Evolutionary conservation across 208 protist genomes (phyloP).

Genomic region (Trypanosoma theileri): DNA sequence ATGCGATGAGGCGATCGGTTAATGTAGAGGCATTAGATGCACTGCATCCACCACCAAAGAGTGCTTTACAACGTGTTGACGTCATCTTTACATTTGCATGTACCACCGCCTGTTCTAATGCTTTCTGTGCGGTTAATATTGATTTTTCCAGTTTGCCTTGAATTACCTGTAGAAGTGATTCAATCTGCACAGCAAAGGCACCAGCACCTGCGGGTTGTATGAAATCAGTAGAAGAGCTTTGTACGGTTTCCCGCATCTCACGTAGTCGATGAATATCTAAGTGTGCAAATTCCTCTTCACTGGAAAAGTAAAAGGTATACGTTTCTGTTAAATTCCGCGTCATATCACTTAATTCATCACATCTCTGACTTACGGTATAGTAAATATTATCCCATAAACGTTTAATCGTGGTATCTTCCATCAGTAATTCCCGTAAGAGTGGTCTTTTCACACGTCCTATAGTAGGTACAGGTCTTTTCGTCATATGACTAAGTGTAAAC

Average conservation of each 20-base stretch:
- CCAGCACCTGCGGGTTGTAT: slow-evolving; percentile 9
- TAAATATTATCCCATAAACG: slow-evolving; percentile 20
- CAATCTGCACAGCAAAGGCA: slow-evolving; percentile 13
- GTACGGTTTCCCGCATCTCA: not conserved
- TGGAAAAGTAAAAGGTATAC: slow-evolving; percentile 21
- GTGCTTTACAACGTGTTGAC: not conserved
- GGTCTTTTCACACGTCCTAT: not conserved
- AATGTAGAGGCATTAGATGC: not conserved
- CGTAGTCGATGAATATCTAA: slow-evolving; percentile 6
- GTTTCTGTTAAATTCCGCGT: slow-evolving; percentile 8
- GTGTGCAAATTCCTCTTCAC: slow-evolving; percentile 3
- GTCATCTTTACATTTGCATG: not conserved
- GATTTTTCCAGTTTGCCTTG: slow-evolving; percentile 3
- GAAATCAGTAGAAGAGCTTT: not conserved
- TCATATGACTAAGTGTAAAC: slow-evolving; percentile 20
- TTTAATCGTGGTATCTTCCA: slow-evolving; percentile 14
- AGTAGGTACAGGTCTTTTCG: slow-evolving; percentile 7
- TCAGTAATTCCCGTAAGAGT: slow-evolving; percentile 5
- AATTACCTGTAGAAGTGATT: slow-evolving; percentile 12
- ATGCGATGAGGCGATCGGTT: not conserved
- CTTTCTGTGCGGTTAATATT: not conserved
- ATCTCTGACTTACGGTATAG: slow-evolving; percentile 20
- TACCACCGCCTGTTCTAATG: not conserved
- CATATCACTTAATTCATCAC: slow-evolving; percentile 17
- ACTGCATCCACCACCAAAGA: not conserved